phyloP scores from a whole-genome alignment of 2,329 filamentous ascomycete genomes.

The Epichloe gansuensis region DNA sequence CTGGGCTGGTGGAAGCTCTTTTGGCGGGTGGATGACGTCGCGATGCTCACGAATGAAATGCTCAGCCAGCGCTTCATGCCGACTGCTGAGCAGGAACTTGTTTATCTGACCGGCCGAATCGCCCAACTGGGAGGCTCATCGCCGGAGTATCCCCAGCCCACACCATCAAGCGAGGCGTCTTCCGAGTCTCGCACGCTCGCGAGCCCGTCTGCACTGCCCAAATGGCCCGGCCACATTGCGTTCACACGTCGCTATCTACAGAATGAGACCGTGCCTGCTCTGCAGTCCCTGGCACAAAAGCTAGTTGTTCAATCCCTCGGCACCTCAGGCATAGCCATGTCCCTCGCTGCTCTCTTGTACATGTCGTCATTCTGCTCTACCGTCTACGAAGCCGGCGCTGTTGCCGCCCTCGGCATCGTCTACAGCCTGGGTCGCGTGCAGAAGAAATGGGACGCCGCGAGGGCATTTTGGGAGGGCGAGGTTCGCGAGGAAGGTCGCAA shows the following conservation, averaged over 20 bases:
- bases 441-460: slow-evolving; percentile 47
- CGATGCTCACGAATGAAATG: slow-evolving; percentile 69
- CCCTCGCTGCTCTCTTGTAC: slow-evolving; percentile 44
- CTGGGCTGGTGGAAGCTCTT: slow-evolving; percentile 91
- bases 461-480: slow-evolving; percentile 50
- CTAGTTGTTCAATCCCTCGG: slow-evolving; percentile 64
- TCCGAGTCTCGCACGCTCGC: slow-evolving; percentile 12
- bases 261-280: slow-evolving; percentile 51
- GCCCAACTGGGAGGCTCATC: slow-evolving; percentile 30
- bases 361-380: slow-evolving; percentile 38
- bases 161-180: slow-evolving; percentile 9
- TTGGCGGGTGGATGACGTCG: slow-evolving; percentile 87
- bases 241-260: slow-evolving; percentile 55
- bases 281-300: slow-evolving; percentile 61
- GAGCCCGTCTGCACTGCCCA: slow-evolving; percentile 18
- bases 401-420: slow-evolving; percentile 47
- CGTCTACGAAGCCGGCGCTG: slow-evolving; percentile 48
- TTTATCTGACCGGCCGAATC: slow-evolving; percentile 70
- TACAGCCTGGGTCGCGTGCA: slow-evolving; percentile 48
- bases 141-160: slow-evolving; percentile 24
- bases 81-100: slow-evolving; percentile 64
- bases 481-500: slow-evolving; percentile 55
- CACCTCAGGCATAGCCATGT: slow-evolving; percentile 50
- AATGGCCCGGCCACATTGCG: slow-evolving; percentile 66
- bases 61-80: slow-evolving; percentile 65